Conservation (phyloP, 2,329 filamentous ascomycete species). For the Aureobasidium sp. region DNA sequence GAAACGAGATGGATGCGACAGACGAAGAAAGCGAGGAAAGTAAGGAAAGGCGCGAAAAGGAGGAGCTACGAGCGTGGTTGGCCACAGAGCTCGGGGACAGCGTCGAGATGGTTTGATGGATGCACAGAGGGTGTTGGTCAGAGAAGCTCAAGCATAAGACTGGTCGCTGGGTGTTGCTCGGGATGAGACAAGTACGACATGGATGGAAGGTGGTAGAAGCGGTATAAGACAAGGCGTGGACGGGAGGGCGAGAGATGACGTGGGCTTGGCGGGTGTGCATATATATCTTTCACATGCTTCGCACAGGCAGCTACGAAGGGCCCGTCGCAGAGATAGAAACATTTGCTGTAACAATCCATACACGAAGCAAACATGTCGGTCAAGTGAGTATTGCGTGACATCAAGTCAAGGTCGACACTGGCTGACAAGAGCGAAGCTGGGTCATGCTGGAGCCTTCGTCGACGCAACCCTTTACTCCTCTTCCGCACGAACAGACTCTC, state of each 20-base stretch:
- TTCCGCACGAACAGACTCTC: slow-evolving; percentile 74
- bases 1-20: background rate
- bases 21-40: slow-evolving; percentile 3
- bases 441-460: slow-evolving; percentile 71
- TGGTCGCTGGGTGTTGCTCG: background rate
- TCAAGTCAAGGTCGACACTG: slow-evolving; percentile 14
- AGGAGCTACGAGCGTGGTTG: slow-evolving; percentile 31
- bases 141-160: background rate
- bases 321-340: background rate
- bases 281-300: slow-evolving; percentile 7
- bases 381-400: slow-evolving; percentile 8
- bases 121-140: background rate
- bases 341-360: background rate
- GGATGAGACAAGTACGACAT: background rate
- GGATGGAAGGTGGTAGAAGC: slow-evolving; percentile 4
- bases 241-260: background rate
- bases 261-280: background rate
- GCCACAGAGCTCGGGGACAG: slow-evolving; percentile 31
- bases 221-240: background rate
- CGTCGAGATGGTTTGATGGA: slow-evolving; percentile 25
- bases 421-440: slow-evolving; percentile 50
- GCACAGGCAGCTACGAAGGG: background rate
- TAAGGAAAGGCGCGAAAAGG: background rate
- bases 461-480: slow-evolving; percentile 58
- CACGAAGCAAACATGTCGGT: slow-evolving; percentile 13